Evolutionary conservation across 2,329 filamentous ascomycete species (phyloP).

Genomic region (Penicillium sp.): DNA sequence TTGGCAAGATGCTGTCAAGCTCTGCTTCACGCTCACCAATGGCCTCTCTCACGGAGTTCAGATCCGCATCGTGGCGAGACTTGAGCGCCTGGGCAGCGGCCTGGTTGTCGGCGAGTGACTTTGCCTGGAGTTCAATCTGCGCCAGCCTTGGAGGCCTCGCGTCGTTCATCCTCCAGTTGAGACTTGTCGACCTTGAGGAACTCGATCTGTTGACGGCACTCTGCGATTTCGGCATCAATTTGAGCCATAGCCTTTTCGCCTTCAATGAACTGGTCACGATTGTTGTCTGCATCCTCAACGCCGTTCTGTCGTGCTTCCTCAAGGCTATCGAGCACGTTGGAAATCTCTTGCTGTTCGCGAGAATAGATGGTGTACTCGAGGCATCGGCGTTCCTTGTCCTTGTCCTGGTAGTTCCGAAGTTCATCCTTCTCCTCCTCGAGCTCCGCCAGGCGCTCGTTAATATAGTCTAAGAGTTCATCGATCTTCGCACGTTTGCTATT

Average conservation of each 20-base stretch:
- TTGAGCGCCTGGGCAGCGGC: slow-evolving; percentile 69
- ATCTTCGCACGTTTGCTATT: slow-evolving; percentile 93
- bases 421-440: slow-evolving; percentile 97
- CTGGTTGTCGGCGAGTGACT: slow-evolving; percentile 76
- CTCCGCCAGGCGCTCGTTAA: slow-evolving; percentile 81
- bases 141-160: slow-evolving; percentile 76
- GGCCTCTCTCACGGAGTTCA: slow-evolving; percentile 65
- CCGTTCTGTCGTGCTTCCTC: slow-evolving; percentile 77
- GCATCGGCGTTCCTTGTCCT: slow-evolving; percentile 84
- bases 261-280: slow-evolving; percentile 67
- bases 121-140: slow-evolving; percentile 79
- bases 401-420: slow-evolving; percentile 86
- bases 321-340: slow-evolving; percentile 71
- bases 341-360: slow-evolving; percentile 75
- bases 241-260: slow-evolving; percentile 73
- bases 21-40: slow-evolving; percentile 73
- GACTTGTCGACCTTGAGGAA: slow-evolving; percentile 77
- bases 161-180: slow-evolving; percentile 84
- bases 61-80: slow-evolving; percentile 63
- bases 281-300: slow-evolving; percentile 76
- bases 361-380: slow-evolving; percentile 93
- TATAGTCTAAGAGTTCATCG: slow-evolving; percentile 84
- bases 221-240: slow-evolving; percentile 72
- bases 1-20: slow-evolving; percentile 67
- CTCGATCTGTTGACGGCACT: slow-evolving; percentile 75